Conservation (phyloP, 2,329 filamentous ascomycete genomes). For the Neofusicoccum kwambonambiense region DNA sequence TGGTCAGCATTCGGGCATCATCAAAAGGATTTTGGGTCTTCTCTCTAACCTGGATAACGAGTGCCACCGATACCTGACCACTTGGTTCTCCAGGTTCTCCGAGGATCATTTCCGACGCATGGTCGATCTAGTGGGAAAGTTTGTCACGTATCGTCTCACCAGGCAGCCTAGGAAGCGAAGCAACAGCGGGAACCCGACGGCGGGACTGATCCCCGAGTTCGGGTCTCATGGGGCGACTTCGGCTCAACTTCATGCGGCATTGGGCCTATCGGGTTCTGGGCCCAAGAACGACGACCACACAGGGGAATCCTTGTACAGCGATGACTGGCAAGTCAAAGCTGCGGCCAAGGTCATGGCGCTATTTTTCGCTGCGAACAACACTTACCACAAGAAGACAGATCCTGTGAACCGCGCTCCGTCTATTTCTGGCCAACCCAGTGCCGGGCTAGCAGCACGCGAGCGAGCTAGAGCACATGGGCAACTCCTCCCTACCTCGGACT, state of each 20-base stretch:
- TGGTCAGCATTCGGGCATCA: constrained; percentile 75
- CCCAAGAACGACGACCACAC: constrained; percentile 49
- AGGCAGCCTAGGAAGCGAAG: constrained; percentile 67
- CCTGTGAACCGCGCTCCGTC: constrained; percentile 18
- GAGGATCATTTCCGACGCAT: constrained; percentile 65
- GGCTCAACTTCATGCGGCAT: constrained; percentile 74
- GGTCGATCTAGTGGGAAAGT: constrained; percentile 76
- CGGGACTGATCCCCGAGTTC: constrained; percentile 67
- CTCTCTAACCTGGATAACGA: constrained; percentile 72
- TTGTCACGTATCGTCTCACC: constrained; percentile 76
- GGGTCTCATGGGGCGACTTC: constrained; percentile 57
- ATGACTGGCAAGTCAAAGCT: constrained; percentile 88
- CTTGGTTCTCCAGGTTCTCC: constrained; percentile 74
- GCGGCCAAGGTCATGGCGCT: constrained; percentile 77
- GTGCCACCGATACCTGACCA: constrained; percentile 73
- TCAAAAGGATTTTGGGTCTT: constrained; percentile 80
- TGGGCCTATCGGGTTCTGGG: constrained; percentile 50
- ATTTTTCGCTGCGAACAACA: constrained; percentile 78
- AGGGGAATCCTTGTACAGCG: constrained; percentile 54
- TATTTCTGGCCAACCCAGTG: constrained; percentile 28
- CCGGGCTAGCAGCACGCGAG: constrained; percentile 40
- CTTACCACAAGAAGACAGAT: constrained; percentile 21
- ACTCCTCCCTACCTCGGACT: constrained; percentile 75
- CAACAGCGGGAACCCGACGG: constrained; percentile 59
- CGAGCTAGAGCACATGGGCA: constrained; percentile 58